A percentile compares a stretch with the other conserved stretches of the same genome.
These are phyloP conservation scores for Microcyclosporella mali DNA, from an alignment of 2,329 filamentous ascomycete genomes.

Conservation along the genomic window DNA sequence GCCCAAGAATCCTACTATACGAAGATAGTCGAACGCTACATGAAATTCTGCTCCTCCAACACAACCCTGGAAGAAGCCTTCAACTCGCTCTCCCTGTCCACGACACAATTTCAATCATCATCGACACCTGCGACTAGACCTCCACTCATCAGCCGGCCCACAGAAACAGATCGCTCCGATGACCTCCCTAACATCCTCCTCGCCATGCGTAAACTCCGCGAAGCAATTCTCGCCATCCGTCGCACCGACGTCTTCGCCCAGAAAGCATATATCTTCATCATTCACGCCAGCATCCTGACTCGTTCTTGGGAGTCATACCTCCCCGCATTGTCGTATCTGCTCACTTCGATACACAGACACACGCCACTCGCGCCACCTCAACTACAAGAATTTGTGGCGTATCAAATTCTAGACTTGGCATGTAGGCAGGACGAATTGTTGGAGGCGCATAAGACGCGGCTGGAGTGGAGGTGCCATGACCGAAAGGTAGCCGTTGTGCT, in stretches of 20 bases:
- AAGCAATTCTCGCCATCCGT: constrained; percentile 75
- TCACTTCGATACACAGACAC: constrained; percentile 62
- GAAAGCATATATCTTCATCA: constrained; percentile 87
- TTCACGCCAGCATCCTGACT: constrained; percentile 73
- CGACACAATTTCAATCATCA: neutral
- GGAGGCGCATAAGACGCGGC: constrained; percentile 63
- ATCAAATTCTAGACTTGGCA: constrained; percentile 79
- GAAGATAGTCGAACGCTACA: constrained; percentile 80
- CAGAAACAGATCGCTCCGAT: constrained; percentile 44
- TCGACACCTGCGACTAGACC: constrained; percentile 5
- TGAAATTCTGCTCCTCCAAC: constrained; percentile 76
- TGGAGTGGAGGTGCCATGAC: constrained; percentile 57
- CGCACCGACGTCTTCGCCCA: constrained; percentile 74
- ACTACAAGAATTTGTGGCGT: constrained; percentile 70
- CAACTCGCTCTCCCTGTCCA: constrained; percentile 51
- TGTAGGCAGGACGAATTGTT: constrained; percentile 72
- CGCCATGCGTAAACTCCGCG: constrained; percentile 84
- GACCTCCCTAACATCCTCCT: constrained; percentile 70
- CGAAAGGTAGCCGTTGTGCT: constrained; percentile 64
- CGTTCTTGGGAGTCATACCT: constrained; percentile 84
- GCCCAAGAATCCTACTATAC: constrained; percentile 80
- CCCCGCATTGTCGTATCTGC: constrained; percentile 73
- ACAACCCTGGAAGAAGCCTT: constrained; percentile 70
- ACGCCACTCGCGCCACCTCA: constrained; percentile 64
- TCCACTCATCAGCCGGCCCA: constrained; percentile 11